These are phyloP conservation scores for Lentinula boryana DNA, from an alignment of 768 basidiomycete species.

Conservation along the genomic window DNA sequence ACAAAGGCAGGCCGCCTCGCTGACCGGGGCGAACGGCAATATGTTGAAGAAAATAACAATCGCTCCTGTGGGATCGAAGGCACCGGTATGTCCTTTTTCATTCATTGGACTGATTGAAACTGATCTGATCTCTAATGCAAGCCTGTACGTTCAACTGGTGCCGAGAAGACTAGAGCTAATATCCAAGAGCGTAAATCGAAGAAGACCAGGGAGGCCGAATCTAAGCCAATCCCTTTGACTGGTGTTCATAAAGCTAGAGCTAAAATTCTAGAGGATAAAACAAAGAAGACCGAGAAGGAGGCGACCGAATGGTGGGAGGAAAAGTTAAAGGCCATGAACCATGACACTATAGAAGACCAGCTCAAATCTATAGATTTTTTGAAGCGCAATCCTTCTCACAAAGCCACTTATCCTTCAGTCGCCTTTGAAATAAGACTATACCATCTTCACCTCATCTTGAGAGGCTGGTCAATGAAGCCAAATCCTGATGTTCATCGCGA, in stretches of 20 bases:
- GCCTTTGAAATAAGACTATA: conserved; percentile 47
- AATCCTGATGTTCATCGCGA: conserved; percentile 32
- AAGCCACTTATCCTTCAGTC: conserved; percentile 30
- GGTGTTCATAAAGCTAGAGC: conserved; percentile 25
- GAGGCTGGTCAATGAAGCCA: conserved; percentile 44
- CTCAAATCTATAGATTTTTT: conserved; percentile 29
- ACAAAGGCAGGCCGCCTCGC: conserved; percentile 53
- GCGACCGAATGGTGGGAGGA: conserved; percentile 48
- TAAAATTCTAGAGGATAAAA: conserved; percentile 40
- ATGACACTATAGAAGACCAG: conserved; percentile 25
- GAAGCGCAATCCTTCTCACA: conserved; percentile 35
- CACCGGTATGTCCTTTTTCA: conserved; percentile 3
- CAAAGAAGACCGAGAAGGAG: conserved; percentile 29
- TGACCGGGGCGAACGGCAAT: conserved; percentile 58
- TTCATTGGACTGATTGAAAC: conserved; percentile 1
- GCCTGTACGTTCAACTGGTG: background rate
- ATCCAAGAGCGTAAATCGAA: conserved; percentile 38
- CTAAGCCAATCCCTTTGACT: conserved; percentile 19
- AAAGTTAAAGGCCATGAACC: conserved; percentile 34
- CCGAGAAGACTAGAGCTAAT: conserved; percentile 30
- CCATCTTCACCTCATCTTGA: conserved; percentile 44
- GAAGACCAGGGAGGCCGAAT: conserved; percentile 28
- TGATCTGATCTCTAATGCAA: conserved; percentile 15
- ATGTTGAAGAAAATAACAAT: conserved; percentile 51
- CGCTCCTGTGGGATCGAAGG: conserved; percentile 25